phyloP scores from a whole-genome alignment of 768 basidiomycete genomes.

The Rhodotorula kratochvilovae region DNA sequence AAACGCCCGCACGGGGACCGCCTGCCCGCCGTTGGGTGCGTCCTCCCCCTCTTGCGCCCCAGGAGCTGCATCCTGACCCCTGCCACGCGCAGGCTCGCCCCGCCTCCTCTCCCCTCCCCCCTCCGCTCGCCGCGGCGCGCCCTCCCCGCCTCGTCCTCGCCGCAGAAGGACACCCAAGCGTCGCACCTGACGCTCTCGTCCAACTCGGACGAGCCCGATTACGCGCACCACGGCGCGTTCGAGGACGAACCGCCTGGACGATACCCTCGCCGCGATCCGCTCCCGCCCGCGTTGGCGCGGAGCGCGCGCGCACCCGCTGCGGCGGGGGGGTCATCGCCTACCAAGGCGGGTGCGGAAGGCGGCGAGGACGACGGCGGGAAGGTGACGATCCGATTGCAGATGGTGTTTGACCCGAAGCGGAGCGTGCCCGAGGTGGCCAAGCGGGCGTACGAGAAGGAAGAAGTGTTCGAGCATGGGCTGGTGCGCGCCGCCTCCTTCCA shows the following conservation, averaged over 20 bases:
- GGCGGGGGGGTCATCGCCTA: neutral
- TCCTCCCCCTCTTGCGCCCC: too few relatives aligned
- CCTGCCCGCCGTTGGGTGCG: too few relatives aligned
- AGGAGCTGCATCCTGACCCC: too few relatives aligned
- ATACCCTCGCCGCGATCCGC: constrained; percentile 2
- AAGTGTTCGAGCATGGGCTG: constrained; percentile 1
- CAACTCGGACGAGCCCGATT: neutral
- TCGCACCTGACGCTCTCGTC: constrained; percentile 1
- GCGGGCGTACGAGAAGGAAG: constrained; percentile 8
- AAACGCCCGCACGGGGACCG: too few relatives aligned
- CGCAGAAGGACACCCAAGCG: neutral
- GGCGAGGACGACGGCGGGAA: too few relatives aligned
- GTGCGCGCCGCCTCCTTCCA: neutral
- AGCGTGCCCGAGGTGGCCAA: constrained; percentile 6
- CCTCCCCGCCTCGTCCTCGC: neutral
- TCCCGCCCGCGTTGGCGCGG: neutral
- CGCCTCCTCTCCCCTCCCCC: neutral
- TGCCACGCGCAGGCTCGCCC: neutral
- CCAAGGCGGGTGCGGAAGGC: neutral
- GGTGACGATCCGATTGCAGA: constrained; percentile 1
- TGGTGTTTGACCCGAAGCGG: constrained; percentile 17
- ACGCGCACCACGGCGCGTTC: neutral
- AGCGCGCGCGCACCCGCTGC: too few relatives aligned
- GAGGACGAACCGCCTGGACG: neutral
- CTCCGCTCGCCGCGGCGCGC: neutral